phyloP scores from a whole-genome alignment of 345 rosid genomes.

The Cardamine occulta region DNA sequence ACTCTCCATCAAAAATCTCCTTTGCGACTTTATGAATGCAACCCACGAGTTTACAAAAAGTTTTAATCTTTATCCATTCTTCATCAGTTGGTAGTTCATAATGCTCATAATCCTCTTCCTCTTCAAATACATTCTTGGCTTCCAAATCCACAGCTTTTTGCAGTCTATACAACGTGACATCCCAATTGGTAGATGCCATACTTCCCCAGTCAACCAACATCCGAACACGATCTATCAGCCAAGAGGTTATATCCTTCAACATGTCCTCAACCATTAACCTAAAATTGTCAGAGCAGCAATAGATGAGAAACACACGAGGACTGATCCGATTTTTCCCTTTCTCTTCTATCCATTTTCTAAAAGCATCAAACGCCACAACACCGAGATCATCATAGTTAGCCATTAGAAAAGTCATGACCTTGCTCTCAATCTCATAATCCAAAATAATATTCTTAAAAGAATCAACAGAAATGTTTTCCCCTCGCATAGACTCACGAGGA shows the following conservation, averaged over 20 bases:
- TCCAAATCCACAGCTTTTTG: constrained; percentile 24
- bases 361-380: background rate
- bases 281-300: constrained; percentile 7
- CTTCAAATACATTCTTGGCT: constrained; percentile 5
- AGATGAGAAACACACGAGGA: background rate
- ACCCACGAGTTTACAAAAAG: constrained; percentile 21
- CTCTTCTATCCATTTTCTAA: constrained; percentile 7
- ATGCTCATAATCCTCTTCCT: background rate
- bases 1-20: constrained; percentile 23
- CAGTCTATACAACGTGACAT: background rate
- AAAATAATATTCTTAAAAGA: background rate
- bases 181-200: constrained; percentile 11
- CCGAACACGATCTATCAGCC: background rate
- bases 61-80: constrained; percentile 17
- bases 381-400: constrained; percentile 3
- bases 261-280: background rate
- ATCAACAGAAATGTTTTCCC: background rate
- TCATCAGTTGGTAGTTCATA: constrained; percentile 16
- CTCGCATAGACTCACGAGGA: background rate
- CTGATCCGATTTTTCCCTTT: background rate
- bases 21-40: constrained; percentile 27
- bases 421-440: constrained; percentile 16
- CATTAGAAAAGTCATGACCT: constrained; percentile 8
- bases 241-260: background rate
- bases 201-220: background rate